Percentiles rank a stretch among this genome's conserved stretches.
These are phyloP conservation scores for Cicer bijugum DNA, from an alignment of 306 rosid genomes.

Conservation along the genomic window DNA sequence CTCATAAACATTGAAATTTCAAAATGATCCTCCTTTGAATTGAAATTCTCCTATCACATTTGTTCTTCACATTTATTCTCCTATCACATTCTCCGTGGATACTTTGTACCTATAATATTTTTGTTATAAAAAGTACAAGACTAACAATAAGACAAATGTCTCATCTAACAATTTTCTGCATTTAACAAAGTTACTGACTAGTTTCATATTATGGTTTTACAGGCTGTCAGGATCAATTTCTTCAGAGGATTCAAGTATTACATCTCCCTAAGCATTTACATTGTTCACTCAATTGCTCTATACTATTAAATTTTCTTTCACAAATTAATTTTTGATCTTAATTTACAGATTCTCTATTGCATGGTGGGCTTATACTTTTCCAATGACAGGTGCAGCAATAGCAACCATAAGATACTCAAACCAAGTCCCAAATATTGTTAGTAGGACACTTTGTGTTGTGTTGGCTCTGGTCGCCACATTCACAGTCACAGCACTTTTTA, in stretches of 20 bases:
- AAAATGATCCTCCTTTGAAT: not conserved
- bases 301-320: conserved; percentile 29
- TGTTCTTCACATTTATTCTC: not conserved
- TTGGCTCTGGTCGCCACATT: conserved; percentile 61
- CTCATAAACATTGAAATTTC: not conserved
- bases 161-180: not conserved
- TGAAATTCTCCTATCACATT: not conserved
- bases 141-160: not conserved
- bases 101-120: too few species aligned
- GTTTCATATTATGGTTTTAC: conserved; percentile 44
- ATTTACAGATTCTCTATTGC: conserved; percentile 76
- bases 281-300: not conserved
- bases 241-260: conserved; percentile 78
- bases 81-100: too few species aligned
- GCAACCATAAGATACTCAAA: conserved; percentile 84
- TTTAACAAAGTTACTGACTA: conserved; percentile 19
- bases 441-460: conserved; percentile 59
- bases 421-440: conserved; percentile 59
- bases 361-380: conserved; percentile 99
- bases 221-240: conserved; percentile 84
- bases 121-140: too few species aligned
- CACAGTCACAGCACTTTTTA: conserved; percentile 59
- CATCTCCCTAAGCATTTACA: not conserved
- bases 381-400: conserved; percentile 97
- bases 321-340: conserved; percentile 25